Conservation (phyloP, 495 filamentous ascomycete genomes). For the Pyrenula aspistea region DNA sequence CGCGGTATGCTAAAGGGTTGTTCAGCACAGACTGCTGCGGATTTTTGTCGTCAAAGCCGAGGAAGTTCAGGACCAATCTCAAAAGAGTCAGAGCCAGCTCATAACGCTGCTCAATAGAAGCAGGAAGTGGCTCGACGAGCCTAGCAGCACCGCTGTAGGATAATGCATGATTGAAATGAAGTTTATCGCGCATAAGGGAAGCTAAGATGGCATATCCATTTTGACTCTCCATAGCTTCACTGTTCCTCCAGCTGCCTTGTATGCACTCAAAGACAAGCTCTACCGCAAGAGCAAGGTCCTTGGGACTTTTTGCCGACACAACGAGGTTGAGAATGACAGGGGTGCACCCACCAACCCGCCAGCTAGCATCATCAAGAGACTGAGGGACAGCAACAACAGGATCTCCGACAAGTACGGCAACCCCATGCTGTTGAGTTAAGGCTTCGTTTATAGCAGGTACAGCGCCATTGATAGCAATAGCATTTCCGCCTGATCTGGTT, state of each 20-base stretch:
- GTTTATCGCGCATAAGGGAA: conserved; percentile 61
- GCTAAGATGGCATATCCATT: conserved; percentile 88
- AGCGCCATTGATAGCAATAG: conserved; percentile 78
- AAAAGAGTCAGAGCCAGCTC: conserved; percentile 60
- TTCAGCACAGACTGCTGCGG: conserved; percentile 83
- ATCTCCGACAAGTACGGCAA: conserved; percentile 70
- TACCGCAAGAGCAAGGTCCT: conserved; percentile 62
- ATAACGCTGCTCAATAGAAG: conserved; percentile 44
- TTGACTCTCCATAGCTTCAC: conserved; percentile 94
- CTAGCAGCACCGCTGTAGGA: conserved; percentile 6
- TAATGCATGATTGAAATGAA: conserved; percentile 31
- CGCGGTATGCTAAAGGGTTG: conserved; percentile 86
- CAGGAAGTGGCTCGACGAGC: conserved; percentile 10
- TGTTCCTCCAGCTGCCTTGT: conserved; percentile 87
- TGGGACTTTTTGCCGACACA: conserved; percentile 56
- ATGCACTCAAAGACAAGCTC: conserved; percentile 75
- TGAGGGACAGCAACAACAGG: conserved; percentile 72
- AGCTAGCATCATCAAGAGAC: conserved; percentile 81
- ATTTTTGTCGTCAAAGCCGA: conserved; percentile 68
- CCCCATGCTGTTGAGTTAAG: conserved; percentile 60
- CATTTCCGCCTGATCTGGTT: conserved; percentile 60
- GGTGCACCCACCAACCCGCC: conserved; percentile 80
- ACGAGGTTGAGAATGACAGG: conserved; percentile 74
- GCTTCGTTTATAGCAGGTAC: conserved; percentile 85
- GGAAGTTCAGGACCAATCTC: conserved; percentile 65